phyloP scores from a whole-genome alignment of 257 asterid species.

The Nicotiana otophora region DNA sequence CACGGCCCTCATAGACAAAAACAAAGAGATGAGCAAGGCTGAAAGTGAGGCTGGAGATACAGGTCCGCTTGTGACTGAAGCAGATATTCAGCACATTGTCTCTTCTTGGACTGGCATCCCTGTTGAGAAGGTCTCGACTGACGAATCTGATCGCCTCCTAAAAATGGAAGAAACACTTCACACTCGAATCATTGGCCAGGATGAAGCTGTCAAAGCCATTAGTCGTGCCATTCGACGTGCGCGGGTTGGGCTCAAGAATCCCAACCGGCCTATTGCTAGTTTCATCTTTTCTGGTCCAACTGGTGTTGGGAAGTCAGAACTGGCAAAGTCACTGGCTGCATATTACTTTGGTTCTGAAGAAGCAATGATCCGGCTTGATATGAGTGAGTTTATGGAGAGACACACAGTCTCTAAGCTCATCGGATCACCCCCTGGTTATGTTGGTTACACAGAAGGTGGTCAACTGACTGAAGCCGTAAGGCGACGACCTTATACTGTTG shows the following conservation, averaged over 20 bases:
- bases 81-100: conserved; percentile 90
- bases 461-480: conserved; percentile 57
- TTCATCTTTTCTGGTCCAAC: conserved; percentile 61
- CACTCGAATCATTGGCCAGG: conserved; percentile 49
- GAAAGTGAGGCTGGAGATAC: conserved; percentile 78
- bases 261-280: conserved; percentile 56
- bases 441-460: conserved; percentile 59
- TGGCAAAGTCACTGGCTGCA: conserved; percentile 46
- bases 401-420: conserved; percentile 45
- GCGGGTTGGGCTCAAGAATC: conserved; percentile 58
- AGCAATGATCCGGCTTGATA: conserved; percentile 60
- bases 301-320: conserved; percentile 62
- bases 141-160: conserved; percentile 89
- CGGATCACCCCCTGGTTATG: conserved; percentile 66
- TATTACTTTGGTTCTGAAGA: conserved; percentile 61
- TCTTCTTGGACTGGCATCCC: conserved; percentile 98
- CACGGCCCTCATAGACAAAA: conserved; percentile 72
- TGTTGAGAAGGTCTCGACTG: conserved; percentile 85
- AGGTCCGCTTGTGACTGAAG: conserved; percentile 86
- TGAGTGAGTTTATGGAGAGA: conserved; percentile 61
- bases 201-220: conserved; percentile 56
- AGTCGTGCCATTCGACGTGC: conserved; percentile 64
- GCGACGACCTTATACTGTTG: conserved; percentile 52
- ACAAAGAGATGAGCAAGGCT: conserved; percentile 91
- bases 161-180: conserved; percentile 96